A percentile compares a stretch with the other conserved stretches of the same genome.
These are phyloP conservation scores for Termitomyces sp. DNA, from an alignment of 768 basidiomycete genomes.

Conservation along the genomic window DNA sequence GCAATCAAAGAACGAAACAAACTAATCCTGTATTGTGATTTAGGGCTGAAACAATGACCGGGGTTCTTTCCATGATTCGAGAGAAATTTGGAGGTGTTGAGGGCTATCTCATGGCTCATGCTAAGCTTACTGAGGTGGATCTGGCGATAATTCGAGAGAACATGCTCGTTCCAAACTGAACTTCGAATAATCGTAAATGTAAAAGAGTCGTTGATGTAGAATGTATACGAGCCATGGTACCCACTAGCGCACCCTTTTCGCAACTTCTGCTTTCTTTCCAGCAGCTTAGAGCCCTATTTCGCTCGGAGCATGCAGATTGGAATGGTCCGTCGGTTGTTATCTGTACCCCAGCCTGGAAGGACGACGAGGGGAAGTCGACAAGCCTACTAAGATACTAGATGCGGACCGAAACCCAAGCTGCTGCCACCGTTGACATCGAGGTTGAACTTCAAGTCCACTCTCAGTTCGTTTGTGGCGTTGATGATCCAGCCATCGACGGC, in stretches of 20 bases:
- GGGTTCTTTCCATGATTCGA: constrained; percentile 26
- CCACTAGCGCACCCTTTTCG: no score
- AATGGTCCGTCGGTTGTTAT: constrained; percentile 18
- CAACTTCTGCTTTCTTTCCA: no score
- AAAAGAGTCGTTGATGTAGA: no score
- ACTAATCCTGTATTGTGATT: background rate
- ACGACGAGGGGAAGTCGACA: background rate
- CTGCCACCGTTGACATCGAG: constrained; percentile 19
- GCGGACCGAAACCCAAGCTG: constrained; percentile 14
- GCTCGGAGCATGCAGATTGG: no score
- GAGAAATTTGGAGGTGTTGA: constrained; percentile 35
- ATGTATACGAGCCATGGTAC: no score
- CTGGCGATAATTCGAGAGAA: constrained; percentile 12
- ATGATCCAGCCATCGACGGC: constrained; percentile 22
- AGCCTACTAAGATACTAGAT: background rate
- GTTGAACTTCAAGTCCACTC: constrained; percentile 17
- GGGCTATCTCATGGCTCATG: constrained; percentile 26
- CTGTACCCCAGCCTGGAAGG: constrained; percentile 17
- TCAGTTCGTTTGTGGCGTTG: constrained; percentile 19
- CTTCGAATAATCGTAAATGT: background rate
- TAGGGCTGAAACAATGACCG: constrained; percentile 35
- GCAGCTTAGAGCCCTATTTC: no score
- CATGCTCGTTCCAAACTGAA: background rate
- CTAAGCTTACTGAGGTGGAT: constrained; percentile 28
- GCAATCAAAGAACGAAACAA: no score